Percentiles rank a stretch among this genome's conserved stretches.
These are phyloP conservation scores for Stagonosporopsis cucurbitacearum DNA, from an alignment of 2,329 filamentous ascomycete species.

Conservation along the genomic window DNA sequence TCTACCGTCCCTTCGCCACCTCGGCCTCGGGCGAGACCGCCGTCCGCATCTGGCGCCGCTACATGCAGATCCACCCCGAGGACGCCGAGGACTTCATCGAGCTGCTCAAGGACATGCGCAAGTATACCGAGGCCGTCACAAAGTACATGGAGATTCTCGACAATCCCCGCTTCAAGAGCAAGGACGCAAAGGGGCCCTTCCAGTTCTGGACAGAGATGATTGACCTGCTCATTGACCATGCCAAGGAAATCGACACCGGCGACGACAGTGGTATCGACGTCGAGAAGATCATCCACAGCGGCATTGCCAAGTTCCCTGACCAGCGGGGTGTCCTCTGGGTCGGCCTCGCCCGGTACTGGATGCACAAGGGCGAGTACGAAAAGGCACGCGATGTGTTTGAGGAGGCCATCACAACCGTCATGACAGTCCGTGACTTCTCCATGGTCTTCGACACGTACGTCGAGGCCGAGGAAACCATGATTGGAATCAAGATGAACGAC, in stretches of 20 bases:
- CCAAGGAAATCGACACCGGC: slow-evolving; percentile 81
- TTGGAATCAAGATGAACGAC: slow-evolving; percentile 87
- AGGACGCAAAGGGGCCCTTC: slow-evolving; percentile 91
- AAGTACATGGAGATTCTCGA: slow-evolving; percentile 92
- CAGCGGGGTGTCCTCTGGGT: slow-evolving; percentile 96
- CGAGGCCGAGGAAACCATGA: slow-evolving; percentile 96
- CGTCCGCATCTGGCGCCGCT: slow-evolving; percentile 90
- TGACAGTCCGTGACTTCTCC: slow-evolving; percentile 98
- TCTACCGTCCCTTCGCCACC: slow-evolving; percentile 90
- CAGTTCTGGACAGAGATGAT: slow-evolving; percentile 99
- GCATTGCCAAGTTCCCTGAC: slow-evolving; percentile 87
- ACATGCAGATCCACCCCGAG: slow-evolving; percentile 97
- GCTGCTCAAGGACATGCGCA: slow-evolving; percentile 77
- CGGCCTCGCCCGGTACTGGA: slow-evolving; percentile 95
- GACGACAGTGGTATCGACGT: slow-evolving; percentile 86
- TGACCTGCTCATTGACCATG: slow-evolving; percentile 89
- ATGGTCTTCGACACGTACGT: slow-evolving; percentile 95
- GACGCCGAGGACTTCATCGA: slow-evolving; percentile 96
- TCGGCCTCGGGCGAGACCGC: slow-evolving; percentile 90
- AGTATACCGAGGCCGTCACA: slow-evolving; percentile 90
- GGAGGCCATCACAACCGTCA: slow-evolving; percentile 94
- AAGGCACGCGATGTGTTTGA: slow-evolving; percentile 92
- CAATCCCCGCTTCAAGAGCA: slow-evolving; percentile 88
- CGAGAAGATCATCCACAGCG: slow-evolving; percentile 89
- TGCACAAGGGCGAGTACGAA: slow-evolving; percentile 90